Conservation (phyloP, 1,284 basidiomycete genomes). For the Meira nashicola region DNA sequence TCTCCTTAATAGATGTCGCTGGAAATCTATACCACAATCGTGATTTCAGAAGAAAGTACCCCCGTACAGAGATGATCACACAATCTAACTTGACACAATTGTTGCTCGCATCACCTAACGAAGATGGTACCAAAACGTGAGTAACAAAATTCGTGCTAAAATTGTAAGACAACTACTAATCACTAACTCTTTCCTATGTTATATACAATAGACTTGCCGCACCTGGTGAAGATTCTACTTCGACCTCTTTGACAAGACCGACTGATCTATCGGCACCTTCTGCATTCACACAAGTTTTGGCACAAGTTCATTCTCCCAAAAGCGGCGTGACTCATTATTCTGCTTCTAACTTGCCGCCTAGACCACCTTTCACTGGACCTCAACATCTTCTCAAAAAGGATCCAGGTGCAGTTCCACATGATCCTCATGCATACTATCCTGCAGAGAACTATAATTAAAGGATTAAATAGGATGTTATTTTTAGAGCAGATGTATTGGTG, state of each 20-base stretch:
- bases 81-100: conserved; percentile 61
- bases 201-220: conserved; percentile 24
- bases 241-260: conserved; percentile 44
- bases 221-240: conserved; percentile 23
- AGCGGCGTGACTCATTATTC: conserved; percentile 31
- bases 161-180: not conserved
- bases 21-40: conserved; percentile 74
- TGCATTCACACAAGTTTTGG: conserved; percentile 50
- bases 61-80: conserved; percentile 61
- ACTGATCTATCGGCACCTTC: conserved; percentile 43
- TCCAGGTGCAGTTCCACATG: conserved; percentile 48
- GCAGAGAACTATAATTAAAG: conserved; percentile 21
- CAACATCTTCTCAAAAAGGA: conserved; percentile 48
- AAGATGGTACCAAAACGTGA: conserved; percentile 52
- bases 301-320: conserved; percentile 38
- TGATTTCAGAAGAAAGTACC: conserved; percentile 84
- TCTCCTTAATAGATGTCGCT: conserved; percentile 23
- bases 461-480: too few relatives aligned
- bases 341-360: conserved; percentile 41
- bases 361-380: conserved; percentile 45
- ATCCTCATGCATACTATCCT: conserved; percentile 46
- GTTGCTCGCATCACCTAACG: conserved; percentile 72
- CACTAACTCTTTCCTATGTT: not conserved
- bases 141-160: conserved; percentile 7
- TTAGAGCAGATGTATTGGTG: too few relatives aligned